A percentile compares a stretch with the other conserved stretches of the same genome.
Evolutionary conservation across 768 basidiomycete species (phyloP).

Genomic region (Tricholoma furcatifolium): DNA sequence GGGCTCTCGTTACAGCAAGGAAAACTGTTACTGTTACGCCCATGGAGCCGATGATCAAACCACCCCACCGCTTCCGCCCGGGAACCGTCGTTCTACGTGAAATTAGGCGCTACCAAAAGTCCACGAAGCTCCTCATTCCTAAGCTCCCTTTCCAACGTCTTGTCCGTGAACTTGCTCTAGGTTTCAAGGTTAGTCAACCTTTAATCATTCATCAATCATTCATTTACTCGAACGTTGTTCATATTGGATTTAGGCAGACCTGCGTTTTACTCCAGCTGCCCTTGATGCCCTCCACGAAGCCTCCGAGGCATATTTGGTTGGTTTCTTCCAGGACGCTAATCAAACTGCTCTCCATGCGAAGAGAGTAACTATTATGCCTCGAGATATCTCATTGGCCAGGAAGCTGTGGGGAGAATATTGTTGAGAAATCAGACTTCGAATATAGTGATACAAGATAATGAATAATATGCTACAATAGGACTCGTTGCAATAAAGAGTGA

Average conservation of each 20-base stretch:
- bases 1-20: too few relatives aligned
- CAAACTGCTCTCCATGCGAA: conserved; percentile 21
- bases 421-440: too few relatives aligned
- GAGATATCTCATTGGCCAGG: conserved; percentile 16
- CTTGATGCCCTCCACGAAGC: conserved; percentile 21
- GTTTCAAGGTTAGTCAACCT: conserved; percentile 13
- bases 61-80: conserved; percentile 76
- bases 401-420: conserved; percentile 14
- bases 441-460: too few relatives aligned
- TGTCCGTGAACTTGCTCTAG: conserved; percentile 23
- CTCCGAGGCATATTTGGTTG: conserved; percentile 20
- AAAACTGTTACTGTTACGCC: conserved; percentile 34
- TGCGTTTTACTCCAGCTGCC: conserved; percentile 19
- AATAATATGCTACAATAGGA: too few relatives aligned
- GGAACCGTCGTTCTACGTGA: conserved; percentile 22
- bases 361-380: conserved; percentile 20
- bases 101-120: conserved; percentile 23
- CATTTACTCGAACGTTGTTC: not conserved
- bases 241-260: conserved; percentile 8
- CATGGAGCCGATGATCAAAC: conserved; percentile 79
- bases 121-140: conserved; percentile 20
- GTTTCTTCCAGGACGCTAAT: conserved; percentile 20
- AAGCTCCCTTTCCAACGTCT: conserved; percentile 22
- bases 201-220: not conserved
- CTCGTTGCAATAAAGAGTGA: not conserved